Conservation (phyloP, 2,329 filamentous ascomycete genomes). For the Chaetomium sp. region DNA sequence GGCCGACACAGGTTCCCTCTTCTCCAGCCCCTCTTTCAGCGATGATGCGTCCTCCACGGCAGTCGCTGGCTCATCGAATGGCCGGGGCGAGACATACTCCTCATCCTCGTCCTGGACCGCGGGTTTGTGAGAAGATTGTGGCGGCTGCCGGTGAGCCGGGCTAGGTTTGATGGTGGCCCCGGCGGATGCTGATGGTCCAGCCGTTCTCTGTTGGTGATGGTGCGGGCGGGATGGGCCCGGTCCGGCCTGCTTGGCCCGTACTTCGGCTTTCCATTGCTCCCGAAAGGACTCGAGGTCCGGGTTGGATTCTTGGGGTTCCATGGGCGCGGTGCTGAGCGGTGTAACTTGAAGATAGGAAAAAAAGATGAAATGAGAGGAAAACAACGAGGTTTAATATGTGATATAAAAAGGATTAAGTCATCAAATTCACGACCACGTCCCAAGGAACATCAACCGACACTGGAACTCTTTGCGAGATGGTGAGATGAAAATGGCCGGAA, state of each 20-base stretch:
- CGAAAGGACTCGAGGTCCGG: constrained; percentile 82
- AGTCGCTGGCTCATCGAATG: constrained; percentile 31
- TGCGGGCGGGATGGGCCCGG: constrained; percentile 7
- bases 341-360: too few relatives aligned
- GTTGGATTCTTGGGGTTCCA: constrained; percentile 38
- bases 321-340: constrained; percentile 3
- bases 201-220: constrained; percentile 4
- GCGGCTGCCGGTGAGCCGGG: constrained; percentile 10
- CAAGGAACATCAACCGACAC: neutral
- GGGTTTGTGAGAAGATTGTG: constrained; percentile 22
- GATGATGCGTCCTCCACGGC: constrained; percentile 10
- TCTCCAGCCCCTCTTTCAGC: constrained; percentile 15
- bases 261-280: constrained; percentile 78
- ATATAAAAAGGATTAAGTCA: too few relatives aligned
- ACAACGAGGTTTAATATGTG: too few relatives aligned
- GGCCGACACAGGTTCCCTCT: constrained; percentile 60
- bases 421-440: too few relatives aligned
- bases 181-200: constrained; percentile 5
- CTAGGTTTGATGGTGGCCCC: neutral
- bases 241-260: constrained; percentile 38
- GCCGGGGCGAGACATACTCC: constrained; percentile 29
- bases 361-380: too few relatives aligned
- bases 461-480: neutral
- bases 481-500: too few relatives aligned
- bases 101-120: constrained; percentile 26